Evolutionary conservation across 2,329 filamentous ascomycete genomes (phyloP).

Genomic region (Hirsutella rhossiliensis): DNA sequence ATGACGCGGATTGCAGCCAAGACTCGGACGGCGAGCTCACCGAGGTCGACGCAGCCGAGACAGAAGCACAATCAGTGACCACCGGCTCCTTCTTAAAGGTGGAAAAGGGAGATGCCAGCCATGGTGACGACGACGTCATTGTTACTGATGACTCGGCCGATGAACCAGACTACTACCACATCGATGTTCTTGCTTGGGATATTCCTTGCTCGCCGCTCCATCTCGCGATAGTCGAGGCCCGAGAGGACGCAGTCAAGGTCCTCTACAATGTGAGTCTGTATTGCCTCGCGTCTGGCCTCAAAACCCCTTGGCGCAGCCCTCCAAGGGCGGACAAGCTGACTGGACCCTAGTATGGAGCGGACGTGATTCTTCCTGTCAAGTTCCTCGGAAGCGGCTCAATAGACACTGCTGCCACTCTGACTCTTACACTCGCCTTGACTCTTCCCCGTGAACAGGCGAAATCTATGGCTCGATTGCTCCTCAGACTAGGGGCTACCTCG

Average conservation of each 20-base stretch:
- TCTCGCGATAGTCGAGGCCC: constrained; percentile 63
- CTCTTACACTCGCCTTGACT: constrained; percentile 53
- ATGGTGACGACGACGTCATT: constrained; percentile 19
- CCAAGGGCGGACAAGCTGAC: not conserved
- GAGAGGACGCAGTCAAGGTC: constrained; percentile 54
- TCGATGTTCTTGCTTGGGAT: constrained; percentile 74
- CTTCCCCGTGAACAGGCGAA: constrained; percentile 52
- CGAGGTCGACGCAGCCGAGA: not conserved
- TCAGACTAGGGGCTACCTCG: constrained; percentile 59
- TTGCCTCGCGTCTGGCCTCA: not conserved
- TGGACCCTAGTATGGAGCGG: constrained; percentile 56
- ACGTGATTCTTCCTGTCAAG: constrained; percentile 65
- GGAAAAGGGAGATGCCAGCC: not conserved
- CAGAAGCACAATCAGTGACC: not conserved
- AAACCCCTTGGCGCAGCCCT: not conserved
- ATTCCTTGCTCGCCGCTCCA: constrained; percentile 62
- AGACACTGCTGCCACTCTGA: constrained; percentile 51
- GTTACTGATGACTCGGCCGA: constrained; percentile 43
- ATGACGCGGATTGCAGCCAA: not conserved
- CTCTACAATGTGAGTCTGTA: constrained; percentile 45
- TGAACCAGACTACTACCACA: constrained; percentile 68
- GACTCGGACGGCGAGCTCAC: not conserved
- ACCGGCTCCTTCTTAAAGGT: not conserved
- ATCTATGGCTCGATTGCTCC: constrained; percentile 50
- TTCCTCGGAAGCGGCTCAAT: constrained; percentile 36